phyloP scores from a whole-genome alignment of 1,284 basidiomycete species.

The Schizophyllum commune region DNA sequence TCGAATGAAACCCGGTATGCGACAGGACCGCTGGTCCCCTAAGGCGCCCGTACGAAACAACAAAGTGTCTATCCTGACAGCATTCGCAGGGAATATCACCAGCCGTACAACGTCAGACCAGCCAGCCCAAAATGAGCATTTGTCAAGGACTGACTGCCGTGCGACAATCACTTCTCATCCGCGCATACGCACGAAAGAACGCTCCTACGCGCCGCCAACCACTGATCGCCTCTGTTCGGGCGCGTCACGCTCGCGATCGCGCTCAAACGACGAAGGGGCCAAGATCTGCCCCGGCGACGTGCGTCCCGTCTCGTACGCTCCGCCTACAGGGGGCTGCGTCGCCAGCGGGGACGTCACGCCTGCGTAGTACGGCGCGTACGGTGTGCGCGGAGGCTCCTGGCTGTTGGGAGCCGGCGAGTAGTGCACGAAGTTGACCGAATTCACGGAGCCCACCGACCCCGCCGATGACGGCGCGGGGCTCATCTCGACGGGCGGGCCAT shows the following conservation, averaged over 20 bases:
- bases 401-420: neutral
- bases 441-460: neutral
- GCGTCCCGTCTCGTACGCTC: neutral
- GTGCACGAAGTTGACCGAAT: neutral
- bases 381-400: neutral
- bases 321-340: neutral
- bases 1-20: too few species aligned
- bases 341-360: neutral
- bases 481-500: too few species aligned
- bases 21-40: too few species aligned
- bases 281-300: neutral
- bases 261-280: conserved; percentile 43
- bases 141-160: too few species aligned
- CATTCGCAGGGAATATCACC: too few species aligned
- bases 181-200: neutral
- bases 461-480: neutral
- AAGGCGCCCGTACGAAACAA: too few species aligned
- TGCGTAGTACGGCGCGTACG: neutral
- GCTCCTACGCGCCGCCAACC: neutral
- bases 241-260: conserved; percentile 32
- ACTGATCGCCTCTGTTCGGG: neutral
- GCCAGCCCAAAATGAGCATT: too few species aligned
- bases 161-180: too few species aligned
- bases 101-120: too few species aligned
- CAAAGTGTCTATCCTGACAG: too few species aligned